Conservation (phyloP, 2,329 filamentous ascomycete genomes). For the Whalleya microplaca region DNA sequence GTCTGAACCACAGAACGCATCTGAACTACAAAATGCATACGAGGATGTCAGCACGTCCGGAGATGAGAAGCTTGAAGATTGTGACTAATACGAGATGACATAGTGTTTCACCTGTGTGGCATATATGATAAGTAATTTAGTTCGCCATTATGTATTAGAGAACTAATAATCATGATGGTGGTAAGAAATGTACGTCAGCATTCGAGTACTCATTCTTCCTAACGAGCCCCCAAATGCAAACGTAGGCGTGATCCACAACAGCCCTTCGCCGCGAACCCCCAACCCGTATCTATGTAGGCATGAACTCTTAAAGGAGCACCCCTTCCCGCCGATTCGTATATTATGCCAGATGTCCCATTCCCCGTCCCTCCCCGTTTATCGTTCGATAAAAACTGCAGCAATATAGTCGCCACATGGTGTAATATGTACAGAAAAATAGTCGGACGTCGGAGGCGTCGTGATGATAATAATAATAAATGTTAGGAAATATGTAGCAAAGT, state of each 20-base stretch:
- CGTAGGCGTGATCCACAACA: too few relatives aligned
- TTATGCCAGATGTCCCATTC: not conserved
- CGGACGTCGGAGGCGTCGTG: not conserved
- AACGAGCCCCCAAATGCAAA: not conserved
- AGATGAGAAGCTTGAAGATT: too few relatives aligned
- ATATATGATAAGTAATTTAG: not conserved
- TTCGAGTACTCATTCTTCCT: not conserved
- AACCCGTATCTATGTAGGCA: not conserved
- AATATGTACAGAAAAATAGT: not conserved
- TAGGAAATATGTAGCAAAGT: conserved; percentile 7
- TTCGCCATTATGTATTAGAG: not conserved
- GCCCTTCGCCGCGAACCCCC: not conserved
- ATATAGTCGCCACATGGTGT: not conserved
- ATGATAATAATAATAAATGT: not conserved
- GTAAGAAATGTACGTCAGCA: not conserved
- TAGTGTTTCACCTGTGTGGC: too few relatives aligned
- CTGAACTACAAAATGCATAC: too few relatives aligned
- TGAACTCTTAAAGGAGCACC: not conserved
- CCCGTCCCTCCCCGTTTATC: not conserved
- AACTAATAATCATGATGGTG: not conserved
- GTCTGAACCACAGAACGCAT: too few relatives aligned
- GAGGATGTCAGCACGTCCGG: too few relatives aligned
- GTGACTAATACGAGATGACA: too few relatives aligned
- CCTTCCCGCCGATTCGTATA: not conserved
- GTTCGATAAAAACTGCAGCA: not conserved